phyloP scores from a whole-genome alignment of 305 asterid species.

The Fraxinus albicans region DNA sequence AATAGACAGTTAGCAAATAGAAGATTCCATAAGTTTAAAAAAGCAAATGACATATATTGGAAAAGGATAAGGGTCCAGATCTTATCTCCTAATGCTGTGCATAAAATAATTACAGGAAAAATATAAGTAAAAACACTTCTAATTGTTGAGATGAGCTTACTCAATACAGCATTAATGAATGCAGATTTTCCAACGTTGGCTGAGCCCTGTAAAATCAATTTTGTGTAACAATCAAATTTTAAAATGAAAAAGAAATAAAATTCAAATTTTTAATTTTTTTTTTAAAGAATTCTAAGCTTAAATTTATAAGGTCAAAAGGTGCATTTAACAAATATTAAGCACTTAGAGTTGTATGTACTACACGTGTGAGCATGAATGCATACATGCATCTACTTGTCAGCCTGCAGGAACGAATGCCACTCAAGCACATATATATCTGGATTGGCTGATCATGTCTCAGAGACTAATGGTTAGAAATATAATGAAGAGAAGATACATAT shows the following conservation, averaged over 20 bases:
- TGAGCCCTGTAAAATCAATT: constrained; percentile 64
- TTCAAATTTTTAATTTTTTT: not conserved
- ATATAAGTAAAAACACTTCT: not conserved
- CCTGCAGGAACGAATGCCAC: not conserved
- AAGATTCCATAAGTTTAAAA: constrained; percentile 8
- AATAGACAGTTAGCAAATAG: not conserved
- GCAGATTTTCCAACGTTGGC: constrained; percentile 99
- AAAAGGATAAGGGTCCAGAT: constrained; percentile 13
- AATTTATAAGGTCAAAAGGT: not conserved
- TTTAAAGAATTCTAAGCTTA: constrained; percentile 11
- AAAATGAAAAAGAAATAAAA: not conserved
- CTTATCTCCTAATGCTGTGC: not conserved
- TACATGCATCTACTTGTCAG: not conserved
- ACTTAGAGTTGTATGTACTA: not conserved
- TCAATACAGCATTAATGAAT: constrained; percentile 84
- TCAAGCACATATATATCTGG: not conserved
- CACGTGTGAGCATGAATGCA: not conserved
- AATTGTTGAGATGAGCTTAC: constrained; percentile 48
- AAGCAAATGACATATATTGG: not conserved
- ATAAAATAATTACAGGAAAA: constrained; percentile 17
- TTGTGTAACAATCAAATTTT: constrained; percentile 8
- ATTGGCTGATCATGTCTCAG: not conserved
- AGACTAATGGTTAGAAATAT: not conserved
- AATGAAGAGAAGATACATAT: not conserved
- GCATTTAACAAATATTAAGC: not conserved